Percentiles rank a stretch among this genome's conserved stretches.
Conservation (phyloP, 345 rosid genomes). For the Lenwebbia sp. region DNA sequence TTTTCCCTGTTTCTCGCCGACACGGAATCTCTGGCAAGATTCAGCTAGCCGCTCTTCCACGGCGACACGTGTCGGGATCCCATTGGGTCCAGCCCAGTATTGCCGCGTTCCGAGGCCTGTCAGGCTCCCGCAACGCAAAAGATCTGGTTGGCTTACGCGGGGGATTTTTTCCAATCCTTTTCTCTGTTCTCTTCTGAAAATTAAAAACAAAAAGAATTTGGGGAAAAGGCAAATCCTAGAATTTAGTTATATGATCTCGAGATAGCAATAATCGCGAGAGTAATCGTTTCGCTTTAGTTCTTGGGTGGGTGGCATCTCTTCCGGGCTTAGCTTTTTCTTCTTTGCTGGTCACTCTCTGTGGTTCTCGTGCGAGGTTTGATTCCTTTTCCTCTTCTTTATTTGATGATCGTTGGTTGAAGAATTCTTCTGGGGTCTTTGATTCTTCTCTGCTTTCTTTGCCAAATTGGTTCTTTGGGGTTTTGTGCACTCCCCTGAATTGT, state of each 20-base stretch:
- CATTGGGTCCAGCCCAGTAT: neutral
- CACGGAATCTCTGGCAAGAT: neutral
- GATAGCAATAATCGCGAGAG: neutral
- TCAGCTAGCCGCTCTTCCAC: neutral
- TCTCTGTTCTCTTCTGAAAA: neutral
- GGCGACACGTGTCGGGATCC: neutral
- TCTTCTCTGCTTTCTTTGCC: neutral
- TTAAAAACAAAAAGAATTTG: no score
- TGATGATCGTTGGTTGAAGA: neutral
- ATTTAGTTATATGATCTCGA: neutral
- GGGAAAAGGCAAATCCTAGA: neutral
- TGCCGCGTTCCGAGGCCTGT: neutral
- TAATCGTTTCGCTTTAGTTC: neutral
- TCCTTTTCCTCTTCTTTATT: neutral
- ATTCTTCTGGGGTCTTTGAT: neutral
- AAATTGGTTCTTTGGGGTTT: neutral
- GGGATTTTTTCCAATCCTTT: neutral
- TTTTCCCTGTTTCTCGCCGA: neutral
- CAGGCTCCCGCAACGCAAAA: neutral
- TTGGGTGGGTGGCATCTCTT: neutral
- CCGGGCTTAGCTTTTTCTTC: neutral
- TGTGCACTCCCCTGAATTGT: neutral
- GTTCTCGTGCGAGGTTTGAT: neutral
- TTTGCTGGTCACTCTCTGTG: conserved; percentile 1
- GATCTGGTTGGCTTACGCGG: neutral